A percentile compares a stretch with the other conserved stretches of the same genome.
Conservation (phyloP, 306 rosid genomes). For the Pyrus communis region DNA sequence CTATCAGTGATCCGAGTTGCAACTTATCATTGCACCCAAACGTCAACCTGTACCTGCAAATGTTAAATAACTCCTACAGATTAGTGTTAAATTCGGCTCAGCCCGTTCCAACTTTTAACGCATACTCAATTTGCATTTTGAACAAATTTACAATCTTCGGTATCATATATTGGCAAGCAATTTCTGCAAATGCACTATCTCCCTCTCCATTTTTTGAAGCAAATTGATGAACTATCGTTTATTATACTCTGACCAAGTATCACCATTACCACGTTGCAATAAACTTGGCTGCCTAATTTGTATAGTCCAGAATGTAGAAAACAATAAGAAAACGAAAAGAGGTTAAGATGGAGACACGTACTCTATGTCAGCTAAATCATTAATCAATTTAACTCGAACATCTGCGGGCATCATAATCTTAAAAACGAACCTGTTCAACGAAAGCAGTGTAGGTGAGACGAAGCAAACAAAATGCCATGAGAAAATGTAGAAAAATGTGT, state of each 20-base stretch:
- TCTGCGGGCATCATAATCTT: slow-evolving; percentile 48
- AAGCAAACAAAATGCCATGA: background rate
- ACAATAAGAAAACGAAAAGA: background rate
- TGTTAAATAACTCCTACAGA: background rate
- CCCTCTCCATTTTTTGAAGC: background rate
- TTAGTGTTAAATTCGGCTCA: background rate
- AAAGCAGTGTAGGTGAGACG: slow-evolving; percentile 7
- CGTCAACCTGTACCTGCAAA: slow-evolving; percentile 71
- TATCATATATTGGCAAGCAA: background rate
- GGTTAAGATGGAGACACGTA: slow-evolving; percentile 14
- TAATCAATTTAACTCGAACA: slow-evolving; percentile 45
- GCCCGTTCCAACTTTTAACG: background rate
- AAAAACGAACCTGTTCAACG: slow-evolving; percentile 40
- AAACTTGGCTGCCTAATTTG: background rate
- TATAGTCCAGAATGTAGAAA: background rate
- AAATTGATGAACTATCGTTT: background rate
- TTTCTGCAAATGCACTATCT: background rate
- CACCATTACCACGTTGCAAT: background rate
- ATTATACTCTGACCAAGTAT: background rate
- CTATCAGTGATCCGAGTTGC: slow-evolving; percentile 74
- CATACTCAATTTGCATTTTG: background rate
- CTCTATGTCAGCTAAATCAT: slow-evolving; percentile 60
- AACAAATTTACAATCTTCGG: background rate
- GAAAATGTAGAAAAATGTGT: slow-evolving; percentile 3
- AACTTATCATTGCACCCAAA: slow-evolving; percentile 78